phyloP scores from a whole-genome alignment of 2,329 filamentous ascomycete genomes.

The Raffaelea deltoideospora region DNA sequence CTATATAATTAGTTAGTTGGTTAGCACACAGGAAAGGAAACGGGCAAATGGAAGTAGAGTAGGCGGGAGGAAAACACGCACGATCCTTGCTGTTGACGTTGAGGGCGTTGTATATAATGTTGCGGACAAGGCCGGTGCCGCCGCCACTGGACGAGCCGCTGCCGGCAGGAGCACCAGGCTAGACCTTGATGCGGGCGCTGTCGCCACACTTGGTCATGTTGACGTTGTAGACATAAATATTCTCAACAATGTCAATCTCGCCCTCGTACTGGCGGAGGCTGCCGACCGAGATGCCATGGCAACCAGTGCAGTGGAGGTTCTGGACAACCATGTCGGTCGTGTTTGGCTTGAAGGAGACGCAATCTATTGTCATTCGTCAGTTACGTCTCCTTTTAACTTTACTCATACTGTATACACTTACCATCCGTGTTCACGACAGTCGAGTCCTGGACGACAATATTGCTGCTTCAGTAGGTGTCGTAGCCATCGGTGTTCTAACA shows the following conservation, averaged over 20 bases:
- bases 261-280: slow-evolving; percentile 43
- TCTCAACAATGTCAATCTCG: slow-evolving; percentile 42
- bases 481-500: slow-evolving; percentile 39
- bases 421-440: slow-evolving; percentile 49
- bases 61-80: too few species aligned
- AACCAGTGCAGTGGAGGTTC: slow-evolving; percentile 44
- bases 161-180: slow-evolving; percentile 13
- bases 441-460: slow-evolving; percentile 23
- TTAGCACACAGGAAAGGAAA: neutral
- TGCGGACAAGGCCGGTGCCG: slow-evolving; percentile 41
- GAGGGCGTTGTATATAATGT: slow-evolving; percentile 46
- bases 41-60: too few species aligned
- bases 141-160: slow-evolving; percentile 34
- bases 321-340: slow-evolving; percentile 42
- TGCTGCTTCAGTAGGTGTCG: slow-evolving; percentile 41
- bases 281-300: slow-evolving; percentile 46
- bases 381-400: too few species aligned
- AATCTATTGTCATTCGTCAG: too few species aligned
- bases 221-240: slow-evolving; percentile 35
- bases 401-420: slow-evolving; percentile 47
- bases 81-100: slow-evolving; percentile 41
- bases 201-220: slow-evolving; percentile 19
- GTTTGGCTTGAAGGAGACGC: slow-evolving; percentile 50
- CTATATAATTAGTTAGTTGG: neutral
- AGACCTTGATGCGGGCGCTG: slow-evolving; percentile 51